Evolutionary conservation across 805 yeast species (phyloP).

Genomic region (Metschnikowia kunwiensis): DNA sequence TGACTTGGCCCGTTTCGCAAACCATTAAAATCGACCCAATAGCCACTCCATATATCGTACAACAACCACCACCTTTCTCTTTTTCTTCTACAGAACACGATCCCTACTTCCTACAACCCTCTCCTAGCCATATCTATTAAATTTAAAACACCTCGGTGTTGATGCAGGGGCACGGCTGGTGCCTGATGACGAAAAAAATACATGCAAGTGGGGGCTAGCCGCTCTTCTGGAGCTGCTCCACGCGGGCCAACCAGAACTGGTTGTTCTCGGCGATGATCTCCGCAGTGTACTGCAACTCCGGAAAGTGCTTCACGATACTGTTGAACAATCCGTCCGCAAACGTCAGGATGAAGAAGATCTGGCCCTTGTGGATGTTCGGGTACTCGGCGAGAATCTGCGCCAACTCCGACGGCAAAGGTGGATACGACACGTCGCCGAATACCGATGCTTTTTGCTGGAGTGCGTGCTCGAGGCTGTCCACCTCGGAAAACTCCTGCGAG

Average conservation of each 20-base stretch:
- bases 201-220: neutral
- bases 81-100: too few species aligned
- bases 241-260: slow-evolving; percentile 48
- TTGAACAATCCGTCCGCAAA: slow-evolving; percentile 78
- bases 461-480: slow-evolving; percentile 48
- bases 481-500: slow-evolving; percentile 72
- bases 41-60: too few species aligned
- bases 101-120: too few species aligned
- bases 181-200: too few species aligned
- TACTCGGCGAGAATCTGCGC: slow-evolving; percentile 44
- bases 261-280: slow-evolving; percentile 54
- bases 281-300: slow-evolving; percentile 55
- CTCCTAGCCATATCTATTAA: neutral
- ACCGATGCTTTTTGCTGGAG: slow-evolving; percentile 12
- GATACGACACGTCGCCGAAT: slow-evolving; percentile 21
- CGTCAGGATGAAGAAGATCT: slow-evolving; percentile 75
- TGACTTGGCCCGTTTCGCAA: too few species aligned
- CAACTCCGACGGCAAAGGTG: slow-evolving; percentile 38
- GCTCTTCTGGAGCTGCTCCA: slow-evolving; percentile 2
- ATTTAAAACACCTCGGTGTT: slow-evolving; percentile 1
- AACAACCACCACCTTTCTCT: too few species aligned
- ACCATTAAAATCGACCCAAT: too few species aligned
- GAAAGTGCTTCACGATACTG: slow-evolving; percentile 58
- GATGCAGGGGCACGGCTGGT: too few species aligned
- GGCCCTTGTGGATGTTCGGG: slow-evolving; percentile 63